phyloP scores from a whole-genome alignment of 2,329 filamentous ascomycete species.

The Hymenotorrendiella dingleyae region DNA sequence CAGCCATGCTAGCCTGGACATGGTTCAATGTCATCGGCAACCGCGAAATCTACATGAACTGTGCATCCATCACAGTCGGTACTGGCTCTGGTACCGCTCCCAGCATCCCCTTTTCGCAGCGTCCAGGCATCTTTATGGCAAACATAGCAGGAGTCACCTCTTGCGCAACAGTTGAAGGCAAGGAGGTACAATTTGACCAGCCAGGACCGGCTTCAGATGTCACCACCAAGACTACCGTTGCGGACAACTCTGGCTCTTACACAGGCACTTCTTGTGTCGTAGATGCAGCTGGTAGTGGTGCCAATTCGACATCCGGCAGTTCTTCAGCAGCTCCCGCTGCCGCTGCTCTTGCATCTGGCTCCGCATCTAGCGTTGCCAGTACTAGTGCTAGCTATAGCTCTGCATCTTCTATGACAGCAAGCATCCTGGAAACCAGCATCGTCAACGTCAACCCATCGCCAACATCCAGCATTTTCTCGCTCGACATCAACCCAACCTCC shows the following conservation, averaged over 20 bases:
- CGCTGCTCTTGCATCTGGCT: conserved; percentile 1
- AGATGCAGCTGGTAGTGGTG: conserved; percentile 13
- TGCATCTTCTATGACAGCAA: no score
- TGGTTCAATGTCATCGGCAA: conserved; percentile 56
- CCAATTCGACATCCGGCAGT: neutral
- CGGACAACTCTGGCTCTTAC: conserved; percentile 10
- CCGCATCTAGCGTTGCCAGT: no score
- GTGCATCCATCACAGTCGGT: conserved; percentile 49
- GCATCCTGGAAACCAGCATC: no score
- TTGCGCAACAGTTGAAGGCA: conserved; percentile 42
- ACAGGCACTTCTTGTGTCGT: conserved; percentile 19
- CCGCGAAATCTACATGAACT: conserved; percentile 64
- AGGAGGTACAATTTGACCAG: conserved; percentile 48
- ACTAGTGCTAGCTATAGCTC: no score
- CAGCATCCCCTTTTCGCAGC: conserved; percentile 35
- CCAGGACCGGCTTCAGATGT: conserved; percentile 43
- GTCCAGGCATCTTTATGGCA: conserved; percentile 54
- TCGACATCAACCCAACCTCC: no score
- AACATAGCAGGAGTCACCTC: conserved; percentile 41
- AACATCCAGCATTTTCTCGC: no score
- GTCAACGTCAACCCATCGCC: no score
- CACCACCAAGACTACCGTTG: conserved; percentile 4
- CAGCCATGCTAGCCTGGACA: conserved; percentile 38
- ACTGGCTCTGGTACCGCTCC: conserved; percentile 15
- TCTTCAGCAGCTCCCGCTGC: conserved; percentile 1